Base-by-base conservation (phyloP, 1,284 basidiomycete species). In the Tetrapyrgos nigripes region DNA sequence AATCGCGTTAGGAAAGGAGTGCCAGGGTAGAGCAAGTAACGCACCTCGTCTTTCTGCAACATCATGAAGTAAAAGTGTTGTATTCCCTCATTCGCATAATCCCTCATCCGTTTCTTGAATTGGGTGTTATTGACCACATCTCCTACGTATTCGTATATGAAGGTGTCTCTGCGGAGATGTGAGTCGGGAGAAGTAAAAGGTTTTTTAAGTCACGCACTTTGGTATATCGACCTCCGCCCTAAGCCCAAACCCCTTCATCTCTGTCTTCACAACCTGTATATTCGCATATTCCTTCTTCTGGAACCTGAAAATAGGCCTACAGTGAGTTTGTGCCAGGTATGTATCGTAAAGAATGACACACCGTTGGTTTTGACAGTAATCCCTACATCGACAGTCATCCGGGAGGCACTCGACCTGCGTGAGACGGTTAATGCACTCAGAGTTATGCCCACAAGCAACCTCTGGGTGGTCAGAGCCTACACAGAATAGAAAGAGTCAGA, bases 51-150 rank as follows among this genome's bases (percentile, higher is more conserved):
- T 68, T 94, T 95, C 75, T 98, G 97, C 57, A 99, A 77, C 93
- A 98, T 97, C 97, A 99, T 99, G 70, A 99, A 99, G 77, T 99
- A 99, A 70, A 99, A 99, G 75, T 99, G 97, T 57, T 88, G 83
- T 63, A 98, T 96, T 17, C 96, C 96, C 73, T 98, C 95, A 44
- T 91, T 84, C 1, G 89, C 95, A 72, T 99, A 99, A 37, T 92
- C 89, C 51, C 92, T 86, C 95, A 99, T 98, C 40, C 97, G 88
- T 72, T 94, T 94, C 73, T 92, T 87, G 73, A 99, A 98, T 17
- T 91, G 91, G 17, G 83, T 79, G 46, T 94, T 91, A 60, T 88
- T 91, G 64, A 99, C 93, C 21, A 99, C 95, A 67, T 99, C 97
- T 45, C 97, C 97, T 26, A 99, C 88, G 72, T 99, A 99, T 76